These are phyloP conservation scores for Mortierella sp. DNA, from an alignment of 371 early-diverging fungal genomes.

Conservation along the genomic window DNA sequence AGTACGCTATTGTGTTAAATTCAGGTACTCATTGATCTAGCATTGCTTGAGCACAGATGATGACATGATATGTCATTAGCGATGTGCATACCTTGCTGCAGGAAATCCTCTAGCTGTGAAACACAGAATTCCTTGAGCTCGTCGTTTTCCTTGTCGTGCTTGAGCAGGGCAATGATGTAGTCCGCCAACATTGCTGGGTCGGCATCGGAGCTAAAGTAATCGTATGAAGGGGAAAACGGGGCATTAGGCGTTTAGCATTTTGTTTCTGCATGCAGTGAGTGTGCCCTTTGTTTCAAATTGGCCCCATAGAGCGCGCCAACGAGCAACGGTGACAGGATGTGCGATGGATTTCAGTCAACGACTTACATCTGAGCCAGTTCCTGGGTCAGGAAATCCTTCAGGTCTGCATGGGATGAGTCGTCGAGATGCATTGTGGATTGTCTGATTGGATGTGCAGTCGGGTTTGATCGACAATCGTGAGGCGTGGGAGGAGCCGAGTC, in stretches of 20 bases:
- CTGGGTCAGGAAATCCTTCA: constrained; percentile 62
- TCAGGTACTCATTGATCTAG: neutral
- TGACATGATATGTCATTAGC: neutral
- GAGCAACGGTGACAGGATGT: neutral
- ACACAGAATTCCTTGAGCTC: constrained; percentile 59
- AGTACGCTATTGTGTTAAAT: neutral
- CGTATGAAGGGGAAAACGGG: neutral
- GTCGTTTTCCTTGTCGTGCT: constrained; percentile 67
- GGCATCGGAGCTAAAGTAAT: constrained; percentile 78
- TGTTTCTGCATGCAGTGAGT: neutral
- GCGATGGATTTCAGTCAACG: no score
- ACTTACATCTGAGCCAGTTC: constrained; percentile 68
- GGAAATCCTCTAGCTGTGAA: constrained; percentile 67
- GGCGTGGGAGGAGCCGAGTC: neutral
- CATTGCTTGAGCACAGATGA: neutral
- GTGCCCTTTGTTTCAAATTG: neutral
- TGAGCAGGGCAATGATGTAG: constrained; percentile 83
- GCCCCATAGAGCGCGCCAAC: neutral
- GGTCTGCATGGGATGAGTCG: constrained; percentile 25
- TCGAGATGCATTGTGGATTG: constrained; percentile 39
- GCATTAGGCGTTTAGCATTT: constrained; percentile 13
- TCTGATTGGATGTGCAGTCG: neutral
- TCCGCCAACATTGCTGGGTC: constrained; percentile 85
- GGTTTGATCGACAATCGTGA: neutral
- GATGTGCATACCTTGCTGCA: constrained; percentile 66